These are phyloP conservation scores for Leishmania amazonensis DNA, from an alignment of 208 protist species.

Conservation along the genomic window DNA sequence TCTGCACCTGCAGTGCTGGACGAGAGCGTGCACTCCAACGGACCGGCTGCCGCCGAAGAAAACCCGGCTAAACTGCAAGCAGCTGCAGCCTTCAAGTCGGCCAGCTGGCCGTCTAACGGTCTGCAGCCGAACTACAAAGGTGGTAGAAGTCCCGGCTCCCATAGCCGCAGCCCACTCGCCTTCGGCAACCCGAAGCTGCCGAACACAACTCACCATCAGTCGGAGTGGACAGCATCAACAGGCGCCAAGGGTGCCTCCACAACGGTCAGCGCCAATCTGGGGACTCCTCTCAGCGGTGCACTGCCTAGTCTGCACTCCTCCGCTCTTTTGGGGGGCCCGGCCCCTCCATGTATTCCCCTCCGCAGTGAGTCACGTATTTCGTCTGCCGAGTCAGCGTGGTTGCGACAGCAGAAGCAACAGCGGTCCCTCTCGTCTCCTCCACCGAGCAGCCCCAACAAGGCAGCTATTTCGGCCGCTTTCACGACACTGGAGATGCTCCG, in stretches of 20 bases:
- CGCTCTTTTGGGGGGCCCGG: background rate
- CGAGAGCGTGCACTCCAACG: background rate
- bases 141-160: background rate
- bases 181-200: background rate
- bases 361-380: background rate
- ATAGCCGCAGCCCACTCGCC: background rate
- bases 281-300: background rate
- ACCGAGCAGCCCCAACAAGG: background rate
- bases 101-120: background rate
- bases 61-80: background rate
- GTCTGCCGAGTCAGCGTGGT: background rate
- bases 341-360: background rate
- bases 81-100: background rate
- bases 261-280: background rate
- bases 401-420: slow-evolving; percentile 1
- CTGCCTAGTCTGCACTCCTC: background rate
- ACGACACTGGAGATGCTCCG: slow-evolving; percentile 19
- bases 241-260: background rate
- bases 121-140: background rate
- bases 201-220: background rate
- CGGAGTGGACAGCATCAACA: background rate
- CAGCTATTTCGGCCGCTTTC: background rate
- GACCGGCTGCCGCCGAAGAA: background rate
- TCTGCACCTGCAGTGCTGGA: background rate
- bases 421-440: background rate